Base-by-base conservation (phyloP, 176 grass and related monocot genomes). In the Areca catechu region DNA sequence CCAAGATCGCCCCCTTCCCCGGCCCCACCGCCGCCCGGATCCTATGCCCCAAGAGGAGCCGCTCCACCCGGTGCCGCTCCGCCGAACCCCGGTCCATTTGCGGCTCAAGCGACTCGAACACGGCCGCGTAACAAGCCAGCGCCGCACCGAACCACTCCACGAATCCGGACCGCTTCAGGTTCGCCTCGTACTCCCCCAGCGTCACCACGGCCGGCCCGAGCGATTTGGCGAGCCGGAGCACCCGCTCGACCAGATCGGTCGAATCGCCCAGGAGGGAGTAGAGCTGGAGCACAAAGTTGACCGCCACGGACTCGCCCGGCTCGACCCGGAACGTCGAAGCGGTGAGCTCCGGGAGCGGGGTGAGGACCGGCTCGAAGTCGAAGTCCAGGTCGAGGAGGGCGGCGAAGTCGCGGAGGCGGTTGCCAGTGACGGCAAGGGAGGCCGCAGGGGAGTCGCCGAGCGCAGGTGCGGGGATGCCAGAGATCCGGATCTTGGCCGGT, bases 201-300 rank as follows among this genome's bases (percentile, higher is more conserved):
- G 93, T 98, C 14, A 98, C 78, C 16, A 92, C 93, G 49, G 68
- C 60, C 0, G 93, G 93, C 29, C 24, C 20, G 16, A 98, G 87
- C 12, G 88, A 92, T 51, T 89, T 88, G 20, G 79, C 70, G 10
- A 98, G 53, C n/a, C 54, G 69, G 37, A 98, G 85, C 47, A 83
- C 62, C 0, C 63, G 77, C 51, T 64, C 57, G 2, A 98, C 74
- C 6, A 54, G 73, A 58, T 85, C 87, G 18, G 85, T 70, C 10
- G 84, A 80, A 59, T 98, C 93, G 10, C 66, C 83, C 20, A 98
- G 70, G 15, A 92, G 82, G 48, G 92, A 78, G 73, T 92, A 80
- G 17, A 98, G 63, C 62, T 92, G 84, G 29, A 98, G 81, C 94
- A 98, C 89, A 81, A 93, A 98, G 74, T 98, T 98, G 62, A 98